Base-by-base conservation (phyloP, 2,329 filamentous ascomycete species). In the Calonectria pseudoreteaudii region DNA sequence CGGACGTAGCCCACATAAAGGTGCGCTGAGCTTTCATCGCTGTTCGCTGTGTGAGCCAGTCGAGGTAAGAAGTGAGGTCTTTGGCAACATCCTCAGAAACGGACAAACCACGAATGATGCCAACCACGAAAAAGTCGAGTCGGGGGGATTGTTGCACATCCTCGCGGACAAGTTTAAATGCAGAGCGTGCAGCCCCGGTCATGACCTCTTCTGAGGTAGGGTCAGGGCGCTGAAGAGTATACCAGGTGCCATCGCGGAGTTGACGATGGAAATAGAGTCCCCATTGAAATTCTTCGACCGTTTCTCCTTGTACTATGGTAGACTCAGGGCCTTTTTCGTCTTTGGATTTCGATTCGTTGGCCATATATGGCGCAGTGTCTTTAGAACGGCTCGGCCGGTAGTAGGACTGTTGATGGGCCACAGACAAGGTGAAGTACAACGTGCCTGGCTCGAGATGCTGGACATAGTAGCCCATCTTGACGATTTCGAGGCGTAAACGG, bases 201-300 rank as follows among this genome's bases (percentile, higher is more conserved):
- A 72, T 14, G 11, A 31, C 44, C 65, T 47, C 72, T 60, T 68
- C 56, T 30, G n/a, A 71, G 58, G 23, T 73, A 60, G 10, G n/a
- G 30, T 26, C 28, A 7, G 56, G 60, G 44, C 53, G 73, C 47
- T 68, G 71, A 66, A 76, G 76, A 36, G 67, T 76, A 71, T 83
- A 82, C 81, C 80, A 81, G 11, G 78, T 80, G 28, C 83, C 80
- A 38, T 80, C 73, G 30, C 74, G 73, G 28, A 75, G 72, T 52
- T 68, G 70, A 47, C 80, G 80, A 66, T 85, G 81, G 74, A 79
- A 83, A 75, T 85, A 85, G 60, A 85, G 70, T n/a, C 82, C 83
- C 84, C 83, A 85, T 75, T 79, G 77, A 60, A 85, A 85, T 53
- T 84, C 81, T 49, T 83, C 81, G 8, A 73, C 74, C 6, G 71